Base-by-base conservation (phyloP, 2,329 filamentous ascomycete species). In the Mycosphaerella sp. region DNA sequence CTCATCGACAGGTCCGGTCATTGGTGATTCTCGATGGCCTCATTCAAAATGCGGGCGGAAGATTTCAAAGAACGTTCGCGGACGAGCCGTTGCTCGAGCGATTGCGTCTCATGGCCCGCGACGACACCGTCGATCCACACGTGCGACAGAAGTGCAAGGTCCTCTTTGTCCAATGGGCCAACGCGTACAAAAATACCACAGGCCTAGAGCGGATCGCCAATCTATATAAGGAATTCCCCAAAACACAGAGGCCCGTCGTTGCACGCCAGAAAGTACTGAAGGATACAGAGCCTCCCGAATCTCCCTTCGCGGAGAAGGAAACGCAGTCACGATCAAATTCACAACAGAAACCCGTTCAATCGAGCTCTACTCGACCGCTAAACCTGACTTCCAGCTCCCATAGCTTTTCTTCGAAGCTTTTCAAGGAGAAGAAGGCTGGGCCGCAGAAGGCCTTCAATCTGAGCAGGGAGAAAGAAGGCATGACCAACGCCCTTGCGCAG, bases 21-120 rank as follows among this genome's bases (percentile, higher is more conserved):
- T 80, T 98, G 21, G 86, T 87, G 9, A 85, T 98, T 47, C 80
- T 98, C 1, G 93, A 98, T 69, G 91, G 88, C 41, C 78, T 98
- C 39, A 93, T 98, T 57, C 89, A 96, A 68, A 98, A 98, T 74
- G 91, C 90, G 2, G 92, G 92, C 1, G 79, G 86, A 10, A 82
- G 86, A 10, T 96, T 97, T 68, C 87, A 96, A 71, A 83, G 88
- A 46, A 81, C 82, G 12, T 95, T 97, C 69, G 87, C 85, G 8
- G 92, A 98, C 66, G 91, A 96, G 68, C 87, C 91, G 31, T 77
- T 98, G 39, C 81, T 98, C 2, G 93, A 98, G 72, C 86, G 93
- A 23, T 78, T 98, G 49, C 84, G 93, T 21, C 85, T 97, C 34
- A 87, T 92, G 61, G 90, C 87, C 34, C 90, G 87, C 14, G 91